phyloP scores from a whole-genome alignment of 2,329 filamentous ascomycete species.

The Ilyonectria destructans region DNA sequence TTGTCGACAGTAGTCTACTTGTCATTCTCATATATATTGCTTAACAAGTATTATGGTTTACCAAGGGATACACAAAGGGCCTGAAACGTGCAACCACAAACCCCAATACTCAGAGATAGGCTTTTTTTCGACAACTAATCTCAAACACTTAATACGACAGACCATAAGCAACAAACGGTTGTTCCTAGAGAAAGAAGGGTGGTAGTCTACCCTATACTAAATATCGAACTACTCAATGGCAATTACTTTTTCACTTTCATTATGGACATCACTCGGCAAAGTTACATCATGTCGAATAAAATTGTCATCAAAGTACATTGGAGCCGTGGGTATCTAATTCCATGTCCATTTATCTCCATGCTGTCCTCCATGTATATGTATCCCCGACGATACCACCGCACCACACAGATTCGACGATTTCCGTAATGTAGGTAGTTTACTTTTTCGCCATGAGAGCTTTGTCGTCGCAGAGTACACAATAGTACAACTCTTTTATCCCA shows the following conservation, averaged over 20 bases:
- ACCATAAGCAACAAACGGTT: too few species aligned
- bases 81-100: too few species aligned
- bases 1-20: too few species aligned
- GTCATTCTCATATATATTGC: too few species aligned
- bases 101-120: too few species aligned
- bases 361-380: slow-evolving; percentile 2
- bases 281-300: neutral
- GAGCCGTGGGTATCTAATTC: slow-evolving; percentile 35
- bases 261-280: neutral
- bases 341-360: slow-evolving; percentile 25
- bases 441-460: slow-evolving; percentile 7
- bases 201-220: neutral
- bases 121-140: too few species aligned
- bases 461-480: slow-evolving; percentile 1
- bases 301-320: slow-evolving; percentile 26
- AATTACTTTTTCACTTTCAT: neutral
- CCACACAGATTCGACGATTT: neutral
- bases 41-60: too few species aligned
- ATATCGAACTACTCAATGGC: neutral
- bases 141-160: too few species aligned
- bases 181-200: too few species aligned
- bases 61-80: too few species aligned
- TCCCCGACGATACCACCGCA: slow-evolving; percentile 16
- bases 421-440: neutral
- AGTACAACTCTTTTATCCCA: slow-evolving; percentile 16